These are phyloP conservation scores for Lentinus polychrous DNA, from an alignment of 1,284 basidiomycete genomes.

Conservation along the genomic window DNA sequence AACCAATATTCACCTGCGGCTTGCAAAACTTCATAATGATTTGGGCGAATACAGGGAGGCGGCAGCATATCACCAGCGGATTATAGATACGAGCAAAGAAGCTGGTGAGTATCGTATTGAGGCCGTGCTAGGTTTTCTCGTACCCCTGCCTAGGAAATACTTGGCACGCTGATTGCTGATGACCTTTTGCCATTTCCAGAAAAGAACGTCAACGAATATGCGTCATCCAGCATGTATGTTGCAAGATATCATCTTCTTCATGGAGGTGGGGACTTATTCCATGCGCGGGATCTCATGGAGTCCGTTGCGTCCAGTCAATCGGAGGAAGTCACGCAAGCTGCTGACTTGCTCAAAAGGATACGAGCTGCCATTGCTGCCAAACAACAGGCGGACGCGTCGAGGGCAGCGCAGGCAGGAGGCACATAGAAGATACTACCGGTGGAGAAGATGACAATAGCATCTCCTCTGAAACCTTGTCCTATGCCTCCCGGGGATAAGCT, in stretches of 20 bases:
- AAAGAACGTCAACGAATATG: conserved; percentile 65
- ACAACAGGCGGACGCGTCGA: conserved; percentile 8
- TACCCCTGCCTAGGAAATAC: not conserved
- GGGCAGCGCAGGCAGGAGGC: not conserved
- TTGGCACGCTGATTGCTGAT: not conserved
- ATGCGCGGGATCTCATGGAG: conserved; percentile 65
- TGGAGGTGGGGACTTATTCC: conserved; percentile 50
- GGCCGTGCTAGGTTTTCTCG: conserved; percentile 1
- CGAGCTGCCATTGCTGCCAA: conserved; percentile 23
- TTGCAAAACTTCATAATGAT: conserved; percentile 70
- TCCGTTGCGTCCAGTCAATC: conserved; percentile 68
- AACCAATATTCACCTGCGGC: conserved; percentile 67
- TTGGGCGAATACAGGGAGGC: conserved; percentile 63
- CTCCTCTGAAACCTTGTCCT: too few species aligned
- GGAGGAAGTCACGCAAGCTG: conserved; percentile 62
- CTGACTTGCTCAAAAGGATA: conserved; percentile 55
- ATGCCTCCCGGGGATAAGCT: too few species aligned
- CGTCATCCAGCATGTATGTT: conserved; percentile 75
- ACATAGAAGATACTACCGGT: too few species aligned
- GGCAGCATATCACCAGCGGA: conserved; percentile 62
- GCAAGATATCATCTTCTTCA: conserved; percentile 69
- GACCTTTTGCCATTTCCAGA: conserved; percentile 30
- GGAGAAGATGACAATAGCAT: too few species aligned
- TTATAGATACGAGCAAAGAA: conserved; percentile 71
- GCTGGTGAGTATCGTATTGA: conserved; percentile 33